Conservation (phyloP, 2,329 filamentous ascomycete genomes). For the Ceratocystis albifundus region DNA sequence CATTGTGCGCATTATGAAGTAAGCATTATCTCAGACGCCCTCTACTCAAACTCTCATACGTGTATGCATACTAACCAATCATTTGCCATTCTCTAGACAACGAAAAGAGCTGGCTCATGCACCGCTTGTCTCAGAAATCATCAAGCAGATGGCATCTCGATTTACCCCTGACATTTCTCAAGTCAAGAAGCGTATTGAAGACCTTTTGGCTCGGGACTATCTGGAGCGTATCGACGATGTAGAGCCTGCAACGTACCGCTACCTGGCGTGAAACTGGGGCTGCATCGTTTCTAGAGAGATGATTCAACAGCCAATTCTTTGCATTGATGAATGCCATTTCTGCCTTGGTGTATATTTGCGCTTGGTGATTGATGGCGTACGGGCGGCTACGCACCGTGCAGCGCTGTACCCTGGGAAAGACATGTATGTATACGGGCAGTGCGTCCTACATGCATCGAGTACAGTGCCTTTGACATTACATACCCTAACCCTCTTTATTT, state of each 20-base stretch:
- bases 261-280: slow-evolving; percentile 46
- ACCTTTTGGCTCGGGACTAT: slow-evolving; percentile 65
- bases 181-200: slow-evolving; percentile 73
- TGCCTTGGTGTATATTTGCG: background rate
- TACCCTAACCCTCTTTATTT: background rate
- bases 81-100: slow-evolving; percentile 41
- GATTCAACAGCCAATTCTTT: background rate
- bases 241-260: slow-evolving; percentile 55
- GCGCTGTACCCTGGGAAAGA: background rate
- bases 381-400: background rate
- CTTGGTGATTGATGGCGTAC: background rate
- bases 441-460: background rate
- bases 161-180: slow-evolving; percentile 67
- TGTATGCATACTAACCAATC: slow-evolving; percentile 25
- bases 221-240: slow-evolving; percentile 61
- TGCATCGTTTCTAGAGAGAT: background rate
- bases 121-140: slow-evolving; percentile 58
- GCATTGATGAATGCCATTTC: too few species aligned
- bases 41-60: background rate
- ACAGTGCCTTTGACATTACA: background rate
- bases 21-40: slow-evolving; percentile 32
- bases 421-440: background rate
- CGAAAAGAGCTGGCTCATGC: slow-evolving; percentile 61
- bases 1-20: slow-evolving; percentile 79
- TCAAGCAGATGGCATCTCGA: slow-evolving; percentile 53